These are phyloP conservation scores for Turnera subulata DNA, from an alignment of 345 rosid species.

Conservation along the genomic window DNA sequence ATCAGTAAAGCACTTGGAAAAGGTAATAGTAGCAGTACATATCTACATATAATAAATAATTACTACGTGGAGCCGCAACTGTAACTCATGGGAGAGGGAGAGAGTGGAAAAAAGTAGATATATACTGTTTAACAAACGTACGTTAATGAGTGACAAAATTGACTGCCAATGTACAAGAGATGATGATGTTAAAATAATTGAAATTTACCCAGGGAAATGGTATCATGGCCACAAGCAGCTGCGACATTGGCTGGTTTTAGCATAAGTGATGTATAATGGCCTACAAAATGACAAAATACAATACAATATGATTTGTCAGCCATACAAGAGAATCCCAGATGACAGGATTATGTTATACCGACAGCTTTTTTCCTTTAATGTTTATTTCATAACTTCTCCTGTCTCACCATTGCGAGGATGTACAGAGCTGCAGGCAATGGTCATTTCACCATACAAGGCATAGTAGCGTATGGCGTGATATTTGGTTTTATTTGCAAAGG, in stretches of 20 bases:
- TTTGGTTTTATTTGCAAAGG: too few species aligned
- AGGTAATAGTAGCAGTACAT: too few species aligned
- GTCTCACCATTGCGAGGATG: too few species aligned
- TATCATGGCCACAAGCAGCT: not conserved
- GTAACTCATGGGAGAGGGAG: not conserved
- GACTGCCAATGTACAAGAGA: not conserved
- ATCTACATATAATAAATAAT: too few species aligned
- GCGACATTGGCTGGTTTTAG: not conserved
- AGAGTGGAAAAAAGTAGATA: not conserved
- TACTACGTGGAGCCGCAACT: too few species aligned
- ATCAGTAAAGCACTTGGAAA: too few species aligned
- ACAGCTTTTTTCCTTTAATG: too few species aligned
- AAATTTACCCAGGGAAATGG: not conserved
- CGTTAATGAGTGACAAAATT: not conserved
- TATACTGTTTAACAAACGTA: too few species aligned
- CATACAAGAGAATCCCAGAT: constrained; percentile 8
- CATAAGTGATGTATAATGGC: constrained; percentile 4
- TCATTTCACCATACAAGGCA: too few species aligned
- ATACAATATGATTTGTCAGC: constrained; percentile 1
- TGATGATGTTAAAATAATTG: constrained; percentile 4
- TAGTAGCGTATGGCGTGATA: too few species aligned
- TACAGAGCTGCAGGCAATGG: too few species aligned
- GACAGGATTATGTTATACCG: not conserved
- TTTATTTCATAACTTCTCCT: too few species aligned
- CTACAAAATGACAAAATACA: not conserved